These are phyloP conservation scores for Phylloporus sp. DNA, from an alignment of 768 basidiomycete species.

Conservation along the genomic window DNA sequence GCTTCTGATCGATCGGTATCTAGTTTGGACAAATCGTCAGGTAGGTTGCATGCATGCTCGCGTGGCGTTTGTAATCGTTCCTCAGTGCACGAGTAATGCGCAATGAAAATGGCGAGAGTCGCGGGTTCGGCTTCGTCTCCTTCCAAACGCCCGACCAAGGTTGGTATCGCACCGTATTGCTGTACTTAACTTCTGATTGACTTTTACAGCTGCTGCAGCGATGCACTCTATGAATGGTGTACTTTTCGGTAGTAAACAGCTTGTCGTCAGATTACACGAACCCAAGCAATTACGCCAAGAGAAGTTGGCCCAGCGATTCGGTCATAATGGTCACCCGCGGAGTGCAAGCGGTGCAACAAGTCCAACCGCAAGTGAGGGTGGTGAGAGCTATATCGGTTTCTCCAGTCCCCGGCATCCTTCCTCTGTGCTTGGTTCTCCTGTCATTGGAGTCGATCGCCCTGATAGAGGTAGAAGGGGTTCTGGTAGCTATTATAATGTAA, in stretches of 20 bases:
- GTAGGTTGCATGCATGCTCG: conserved; percentile 33
- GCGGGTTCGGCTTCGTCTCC: conserved; percentile 90
- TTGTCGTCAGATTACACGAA: conserved; percentile 86
- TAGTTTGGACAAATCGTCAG: conserved; percentile 90
- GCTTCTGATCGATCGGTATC: conserved; percentile 14
- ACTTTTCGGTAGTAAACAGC: conserved; percentile 64
- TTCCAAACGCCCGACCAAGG: conserved; percentile 83
- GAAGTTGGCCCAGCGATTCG: conserved; percentile 80
- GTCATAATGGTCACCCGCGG: conserved; percentile 73
- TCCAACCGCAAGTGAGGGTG: conserved; percentile 76
- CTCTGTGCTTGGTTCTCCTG: conserved; percentile 51
- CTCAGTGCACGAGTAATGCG: conserved; percentile 89
- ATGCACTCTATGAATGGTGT: conserved; percentile 78
- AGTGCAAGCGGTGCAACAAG: conserved; percentile 81
- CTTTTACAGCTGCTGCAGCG: conserved; percentile 56
- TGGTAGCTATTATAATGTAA: conserved; percentile 82
- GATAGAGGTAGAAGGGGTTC: conserved; percentile 71
- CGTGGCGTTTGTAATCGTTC: background rate
- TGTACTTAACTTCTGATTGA: background rate
- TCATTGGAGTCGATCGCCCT: conserved; percentile 49
- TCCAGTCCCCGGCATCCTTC: conserved; percentile 62
- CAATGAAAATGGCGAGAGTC: conserved; percentile 73
- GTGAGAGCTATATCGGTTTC: conserved; percentile 71
- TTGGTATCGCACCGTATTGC: conserved; percentile 21
- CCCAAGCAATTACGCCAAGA: conserved; percentile 89